Conservation (phyloP, 805 yeast genomes). For the Hanseniaspora clermontiae region DNA sequence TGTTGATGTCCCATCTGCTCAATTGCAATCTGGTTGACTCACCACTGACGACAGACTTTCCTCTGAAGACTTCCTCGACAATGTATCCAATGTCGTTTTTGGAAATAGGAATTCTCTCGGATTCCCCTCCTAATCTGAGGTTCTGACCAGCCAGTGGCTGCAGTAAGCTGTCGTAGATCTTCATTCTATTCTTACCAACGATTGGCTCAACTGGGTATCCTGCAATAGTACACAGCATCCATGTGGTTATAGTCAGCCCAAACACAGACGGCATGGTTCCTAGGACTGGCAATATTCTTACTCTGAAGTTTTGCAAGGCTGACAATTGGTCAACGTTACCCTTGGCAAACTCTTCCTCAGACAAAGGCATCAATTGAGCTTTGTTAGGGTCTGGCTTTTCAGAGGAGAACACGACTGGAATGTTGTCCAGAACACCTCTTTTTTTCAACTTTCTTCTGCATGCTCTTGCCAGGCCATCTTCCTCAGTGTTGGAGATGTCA, state of each 20-base stretch:
- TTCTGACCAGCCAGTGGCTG: conserved; percentile 82
- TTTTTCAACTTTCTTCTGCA: conserved; percentile 75
- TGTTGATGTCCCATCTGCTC: conserved; percentile 69
- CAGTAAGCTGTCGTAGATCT: conserved; percentile 69
- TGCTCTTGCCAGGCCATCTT: conserved; percentile 81
- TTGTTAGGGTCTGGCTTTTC: conserved; percentile 95
- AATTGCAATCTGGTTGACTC: conserved; percentile 68
- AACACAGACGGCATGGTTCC: conserved; percentile 97
- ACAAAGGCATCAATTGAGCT: conserved; percentile 74
- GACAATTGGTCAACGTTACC: conserved; percentile 81
- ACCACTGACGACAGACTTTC: conserved; percentile 79
- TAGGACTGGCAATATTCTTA: conserved; percentile 84
- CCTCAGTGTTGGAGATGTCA: conserved; percentile 81
- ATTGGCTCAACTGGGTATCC: conserved; percentile 87
- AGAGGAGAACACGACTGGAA: conserved; percentile 81
- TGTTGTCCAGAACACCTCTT: conserved; percentile 60
- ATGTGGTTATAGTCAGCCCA: conserved; percentile 81
- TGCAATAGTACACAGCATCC: conserved; percentile 61
- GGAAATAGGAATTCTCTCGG: conserved; percentile 65
- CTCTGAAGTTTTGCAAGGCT: conserved; percentile 81
- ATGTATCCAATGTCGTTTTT: conserved; percentile 65
- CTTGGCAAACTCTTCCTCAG: conserved; percentile 64
- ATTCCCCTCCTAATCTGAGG: conserved; percentile 57
- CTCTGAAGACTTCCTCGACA: conserved; percentile 83
- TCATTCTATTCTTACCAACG: conserved; percentile 78